A percentile compares a stretch with the other conserved stretches of the same genome.
phyloP scores from a whole-genome alignment of 352 stramenopile genomes.

The Phytophthora multivora region DNA sequence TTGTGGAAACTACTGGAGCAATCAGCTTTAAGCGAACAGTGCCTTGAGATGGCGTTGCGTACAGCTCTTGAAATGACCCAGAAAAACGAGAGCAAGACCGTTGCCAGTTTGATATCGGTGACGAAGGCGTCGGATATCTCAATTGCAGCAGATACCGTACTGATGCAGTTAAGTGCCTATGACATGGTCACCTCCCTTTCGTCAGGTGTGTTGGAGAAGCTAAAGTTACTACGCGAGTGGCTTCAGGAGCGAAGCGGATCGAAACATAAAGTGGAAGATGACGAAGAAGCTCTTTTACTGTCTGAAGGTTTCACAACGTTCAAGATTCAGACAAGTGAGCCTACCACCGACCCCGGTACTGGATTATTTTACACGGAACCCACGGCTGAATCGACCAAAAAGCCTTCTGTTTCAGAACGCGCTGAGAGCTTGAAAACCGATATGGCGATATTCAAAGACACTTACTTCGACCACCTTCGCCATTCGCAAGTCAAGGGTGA shows the following conservation, averaged over 20 bases:
- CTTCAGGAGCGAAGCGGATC: constrained; percentile 32
- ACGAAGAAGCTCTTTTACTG: constrained; percentile 45
- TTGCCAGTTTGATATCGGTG: constrained; percentile 35
- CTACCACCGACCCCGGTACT: background rate
- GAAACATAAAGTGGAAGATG: constrained; percentile 30
- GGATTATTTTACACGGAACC: constrained; percentile 29
- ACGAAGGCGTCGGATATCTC: constrained; percentile 34
- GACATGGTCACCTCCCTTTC: constrained; percentile 10
- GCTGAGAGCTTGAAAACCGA: constrained; percentile 8
- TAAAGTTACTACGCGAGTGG: constrained; percentile 39
- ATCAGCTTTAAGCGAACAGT: constrained; percentile 51
- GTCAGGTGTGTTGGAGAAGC: constrained; percentile 14
- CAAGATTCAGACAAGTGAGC: constrained; percentile 13
- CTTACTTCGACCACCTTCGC: constrained; percentile 14
- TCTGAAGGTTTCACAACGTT: constrained; percentile 47
- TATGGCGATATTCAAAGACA: constrained; percentile 25
- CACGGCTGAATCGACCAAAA: constrained; percentile 15
- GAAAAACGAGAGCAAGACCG: constrained; percentile 53
- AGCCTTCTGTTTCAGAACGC: background rate
- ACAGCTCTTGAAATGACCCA: constrained; percentile 32
- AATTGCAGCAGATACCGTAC: constrained; percentile 18
- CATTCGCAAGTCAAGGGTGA: background rate
- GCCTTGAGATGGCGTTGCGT: constrained; percentile 41
- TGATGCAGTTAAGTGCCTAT: constrained; percentile 41
- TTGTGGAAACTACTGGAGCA: constrained; percentile 65